Evolutionary conservation across 73 alveolate species (phyloP), one percentile per base, ranked within the genome.

Genomic region (Paramecium octaurelia): DNA sequence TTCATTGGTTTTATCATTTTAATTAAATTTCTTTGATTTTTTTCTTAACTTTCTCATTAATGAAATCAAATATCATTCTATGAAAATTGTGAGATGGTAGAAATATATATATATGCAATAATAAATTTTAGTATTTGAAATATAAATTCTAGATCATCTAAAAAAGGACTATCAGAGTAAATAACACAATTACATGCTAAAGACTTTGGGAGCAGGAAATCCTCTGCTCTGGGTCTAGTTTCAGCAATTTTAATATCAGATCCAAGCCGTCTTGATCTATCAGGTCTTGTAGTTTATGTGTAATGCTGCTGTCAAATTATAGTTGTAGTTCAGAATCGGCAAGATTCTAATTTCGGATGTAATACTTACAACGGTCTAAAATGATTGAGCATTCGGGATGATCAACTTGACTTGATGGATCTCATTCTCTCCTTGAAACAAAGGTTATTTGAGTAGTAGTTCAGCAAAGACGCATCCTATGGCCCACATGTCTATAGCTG

Each of bases 381-480:
- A 54, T 20, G 69, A 54, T 54, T 54, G 21, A 18, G 8, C 69
- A 54, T 54, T 54, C 1, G 69, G 69, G 18, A 54, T 54, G 21
- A 87, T 87, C 12, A 60, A 24, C 64, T 87, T 35, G 14, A 87
- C 27, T 40, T 87, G 38, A 29, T 87, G 69, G 38, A 87, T 59
- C 38, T 97, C 99, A 34, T 89, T 94, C 16, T 95, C 96, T 73
- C 98, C 98, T 60, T 93, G 83, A 76, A 97, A 94, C 58, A 97
- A 80, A 42, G 93, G 93, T 57, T 86, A 76, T 42, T 96, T 94
- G 8, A 94, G 93, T 57, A 97, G 80, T 60, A 97, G 90, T 80
- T 97, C 99, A 50, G 98, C 99, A 64, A 97, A 95, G n/a, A 96
- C 94, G 89, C 99, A 97, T 8, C 99, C 99, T 16, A 95, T 98